These are phyloP conservation scores for Liquidambar formosana DNA, from an alignment of 164 flowering plant species.

Conservation along the genomic window DNA sequence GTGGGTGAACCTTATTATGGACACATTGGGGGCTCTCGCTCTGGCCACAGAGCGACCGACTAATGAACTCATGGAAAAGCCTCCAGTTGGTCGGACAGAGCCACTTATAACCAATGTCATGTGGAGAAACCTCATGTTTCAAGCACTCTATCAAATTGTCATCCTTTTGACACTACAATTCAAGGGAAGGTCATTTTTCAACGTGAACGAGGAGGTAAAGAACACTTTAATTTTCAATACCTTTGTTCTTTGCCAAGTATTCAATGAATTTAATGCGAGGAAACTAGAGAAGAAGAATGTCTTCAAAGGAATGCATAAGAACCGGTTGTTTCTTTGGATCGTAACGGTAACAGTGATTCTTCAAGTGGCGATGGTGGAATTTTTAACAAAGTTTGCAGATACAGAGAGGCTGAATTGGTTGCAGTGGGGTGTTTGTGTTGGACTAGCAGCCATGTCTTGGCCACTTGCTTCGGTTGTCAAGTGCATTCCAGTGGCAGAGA, in stretches of 20 bases:
- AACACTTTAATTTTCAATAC: no score
- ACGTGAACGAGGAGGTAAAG: conserved; percentile 27
- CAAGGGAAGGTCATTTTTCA: conserved; percentile 40
- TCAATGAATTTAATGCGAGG: no score
- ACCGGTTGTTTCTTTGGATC: conserved; percentile 46
- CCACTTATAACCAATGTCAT: conserved; percentile 56
- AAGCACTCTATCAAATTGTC: conserved; percentile 48
- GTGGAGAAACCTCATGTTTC: conserved; percentile 63
- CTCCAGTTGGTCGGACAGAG: conserved; percentile 45
- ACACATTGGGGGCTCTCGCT: conserved; percentile 59
- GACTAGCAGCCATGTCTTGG: conserved; percentile 44
- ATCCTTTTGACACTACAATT: no score
- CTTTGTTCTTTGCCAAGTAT: no score
- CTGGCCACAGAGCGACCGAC: conserved; percentile 60
- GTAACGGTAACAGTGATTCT: conserved; percentile 36
- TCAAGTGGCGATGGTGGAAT: conserved; percentile 55
- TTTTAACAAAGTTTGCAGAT: conserved; percentile 46
- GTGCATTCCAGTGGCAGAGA: conserved; percentile 48
- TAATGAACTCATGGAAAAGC: no score
- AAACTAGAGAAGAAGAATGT: no score
- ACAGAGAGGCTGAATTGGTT: conserved; percentile 56
- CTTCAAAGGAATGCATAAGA: no score
- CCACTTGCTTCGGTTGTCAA: conserved; percentile 52
- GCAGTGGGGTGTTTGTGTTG: no score
- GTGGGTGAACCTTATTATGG: conserved; percentile 77